Evolutionary conservation across 345 rosid genomes (phyloP).

Genomic region (Laguncularia racemosa): DNA sequence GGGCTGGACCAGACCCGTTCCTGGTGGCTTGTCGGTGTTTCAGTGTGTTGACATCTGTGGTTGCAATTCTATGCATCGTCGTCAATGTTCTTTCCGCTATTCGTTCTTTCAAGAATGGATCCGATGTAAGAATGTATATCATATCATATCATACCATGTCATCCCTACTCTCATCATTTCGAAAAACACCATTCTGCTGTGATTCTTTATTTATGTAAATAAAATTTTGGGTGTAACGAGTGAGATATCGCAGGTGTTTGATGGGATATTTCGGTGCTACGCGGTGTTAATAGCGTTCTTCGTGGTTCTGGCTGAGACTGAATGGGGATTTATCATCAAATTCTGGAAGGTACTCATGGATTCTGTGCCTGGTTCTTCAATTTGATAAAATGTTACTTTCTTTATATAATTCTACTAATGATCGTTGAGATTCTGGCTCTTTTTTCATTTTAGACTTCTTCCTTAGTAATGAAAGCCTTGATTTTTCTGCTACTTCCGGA

Average conservation of each 20-base stretch:
- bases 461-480: no score
- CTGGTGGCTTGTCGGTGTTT: conserved; percentile 73
- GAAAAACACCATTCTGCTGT: no score
- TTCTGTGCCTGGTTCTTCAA: no score
- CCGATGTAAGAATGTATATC: conserved; percentile 36
- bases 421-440: no score
- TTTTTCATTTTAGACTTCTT: no score
- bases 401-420: no score
- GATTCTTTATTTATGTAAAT: no score
- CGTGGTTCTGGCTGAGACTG: conserved; percentile 81
- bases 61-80: conserved; percentile 67
- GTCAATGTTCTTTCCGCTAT: conserved; percentile 87
- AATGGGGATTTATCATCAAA: conserved; percentile 68
- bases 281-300: conserved; percentile 65
- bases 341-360: conserved; percentile 50
- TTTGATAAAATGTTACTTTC: no score
- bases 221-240: no score
- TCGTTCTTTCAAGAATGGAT: conserved; percentile 62
- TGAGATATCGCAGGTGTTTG: conserved; percentile 40
- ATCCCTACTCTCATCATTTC: no score
- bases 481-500: no score
- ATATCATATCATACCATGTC: no score
- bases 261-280: conserved; percentile 90
- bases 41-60: conserved; percentile 52
- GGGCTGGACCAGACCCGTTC: conserved; percentile 47